phyloP scores from a whole-genome alignment of 306 rosid species.

The Myrica gale region DNA sequence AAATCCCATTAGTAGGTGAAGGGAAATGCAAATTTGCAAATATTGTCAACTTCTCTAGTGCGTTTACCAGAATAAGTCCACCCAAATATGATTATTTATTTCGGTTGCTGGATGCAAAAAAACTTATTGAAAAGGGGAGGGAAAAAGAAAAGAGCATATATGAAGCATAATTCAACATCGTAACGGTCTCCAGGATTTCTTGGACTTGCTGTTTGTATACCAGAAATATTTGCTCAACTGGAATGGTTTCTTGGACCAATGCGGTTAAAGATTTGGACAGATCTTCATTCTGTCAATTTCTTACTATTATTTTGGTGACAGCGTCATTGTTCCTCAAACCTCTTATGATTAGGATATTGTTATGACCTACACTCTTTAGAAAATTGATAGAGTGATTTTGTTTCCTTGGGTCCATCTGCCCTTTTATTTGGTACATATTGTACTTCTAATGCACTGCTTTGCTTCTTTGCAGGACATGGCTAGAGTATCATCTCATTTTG shows the following conservation, averaged over 20 bases:
- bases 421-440: slow-evolving; percentile 12
- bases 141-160: background rate
- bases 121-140: background rate
- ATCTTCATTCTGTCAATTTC: background rate
- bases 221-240: background rate
- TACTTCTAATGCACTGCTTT: background rate
- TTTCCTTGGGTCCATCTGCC: background rate
- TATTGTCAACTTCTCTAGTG: background rate
- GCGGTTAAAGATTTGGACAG: background rate
- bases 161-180: background rate
- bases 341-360: background rate
- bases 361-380: background rate
- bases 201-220: background rate
- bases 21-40: background rate
- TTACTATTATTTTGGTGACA: background rate
- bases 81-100: background rate
- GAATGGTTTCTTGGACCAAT: background rate
- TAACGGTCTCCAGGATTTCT: background rate
- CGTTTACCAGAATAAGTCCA: background rate
- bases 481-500: slow-evolving; percentile 72
- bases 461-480: slow-evolving; percentile 79
- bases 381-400: background rate
- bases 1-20: background rate
- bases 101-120: background rate
- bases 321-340: slow-evolving; percentile 12